Percentiles rank a stretch among this genome's conserved stretches.
phyloP scores from a whole-genome alignment of 192 early-diverging fungal genomes.

The Haplosporangium gracile region DNA sequence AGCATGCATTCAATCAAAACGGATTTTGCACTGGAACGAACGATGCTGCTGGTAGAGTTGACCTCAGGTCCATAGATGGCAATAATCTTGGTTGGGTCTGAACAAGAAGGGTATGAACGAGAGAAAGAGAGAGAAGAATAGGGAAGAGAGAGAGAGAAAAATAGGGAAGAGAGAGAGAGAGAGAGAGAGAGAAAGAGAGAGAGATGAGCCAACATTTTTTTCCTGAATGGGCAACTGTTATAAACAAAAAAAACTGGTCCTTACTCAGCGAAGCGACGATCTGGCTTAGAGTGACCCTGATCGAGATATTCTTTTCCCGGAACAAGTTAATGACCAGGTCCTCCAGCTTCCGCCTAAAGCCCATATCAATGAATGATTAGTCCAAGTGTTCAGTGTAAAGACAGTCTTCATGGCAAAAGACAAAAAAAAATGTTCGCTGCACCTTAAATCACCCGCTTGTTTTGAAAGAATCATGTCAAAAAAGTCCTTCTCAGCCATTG shows the following conservation, averaged over 20 bases:
- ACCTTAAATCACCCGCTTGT: slow-evolving; percentile 4
- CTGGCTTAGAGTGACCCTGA: slow-evolving; percentile 3
- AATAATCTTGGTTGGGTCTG: slow-evolving; percentile 14
- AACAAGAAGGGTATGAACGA: neutral
- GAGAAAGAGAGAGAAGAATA: neutral
- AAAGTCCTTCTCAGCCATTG: slow-evolving; percentile 4
- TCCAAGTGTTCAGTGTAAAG: neutral
- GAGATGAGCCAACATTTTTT: neutral
- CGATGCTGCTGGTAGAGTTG: neutral
- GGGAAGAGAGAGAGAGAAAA: neutral
- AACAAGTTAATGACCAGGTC: slow-evolving; percentile 13
- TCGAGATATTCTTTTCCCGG: neutral
- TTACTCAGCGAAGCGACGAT: slow-evolving; percentile 30
- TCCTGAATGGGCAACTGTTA: neutral
- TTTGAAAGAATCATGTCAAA: neutral
- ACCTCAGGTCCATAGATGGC: slow-evolving; percentile 19
- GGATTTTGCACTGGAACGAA: slow-evolving; percentile 1
- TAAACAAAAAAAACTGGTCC: neutral
- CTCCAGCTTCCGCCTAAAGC: neutral
- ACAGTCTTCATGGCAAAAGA: neutral
- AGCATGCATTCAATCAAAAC: slow-evolving; percentile 32
- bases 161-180: too few relatives aligned
- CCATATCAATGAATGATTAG: neutral
- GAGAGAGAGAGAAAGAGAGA: neutral
- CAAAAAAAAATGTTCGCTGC: neutral